phyloP scores from a whole-genome alignment of 306 rosid species.

The Carpinus fangiana region DNA sequence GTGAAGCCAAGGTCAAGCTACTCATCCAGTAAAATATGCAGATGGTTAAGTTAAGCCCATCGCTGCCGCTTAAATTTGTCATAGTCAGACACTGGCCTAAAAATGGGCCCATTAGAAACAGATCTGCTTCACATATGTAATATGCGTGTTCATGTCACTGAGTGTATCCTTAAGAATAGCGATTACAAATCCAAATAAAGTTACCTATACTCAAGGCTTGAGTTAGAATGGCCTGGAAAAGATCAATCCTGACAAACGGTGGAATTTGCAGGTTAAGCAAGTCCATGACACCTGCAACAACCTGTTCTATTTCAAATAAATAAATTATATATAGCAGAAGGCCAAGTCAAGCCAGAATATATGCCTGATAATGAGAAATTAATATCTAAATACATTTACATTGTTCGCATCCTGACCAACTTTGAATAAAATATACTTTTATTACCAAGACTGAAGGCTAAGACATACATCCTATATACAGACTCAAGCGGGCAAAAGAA shows the following conservation, averaged over 20 bases:
- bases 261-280: slow-evolving; percentile 74
- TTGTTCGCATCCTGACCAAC: not conserved
- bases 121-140: not conserved
- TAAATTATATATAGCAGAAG: slow-evolving; percentile 16
- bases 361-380: slow-evolving; percentile 11
- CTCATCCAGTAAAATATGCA: slow-evolving; percentile 1
- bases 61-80: slow-evolving; percentile 16
- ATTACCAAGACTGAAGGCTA: not conserved
- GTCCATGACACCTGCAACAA: slow-evolving; percentile 81
- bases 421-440: slow-evolving; percentile 3
- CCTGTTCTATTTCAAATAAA: slow-evolving; percentile 55
- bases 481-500: not conserved
- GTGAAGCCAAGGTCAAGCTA: not conserved
- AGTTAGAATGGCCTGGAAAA: slow-evolving; percentile 74
- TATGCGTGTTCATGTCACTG: not conserved
- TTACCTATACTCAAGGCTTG: slow-evolving; percentile 84
- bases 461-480: not conserved
- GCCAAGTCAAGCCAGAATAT: slow-evolving; percentile 21
- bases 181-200: slow-evolving; percentile 27
- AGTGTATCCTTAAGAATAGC: not conserved
- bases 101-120: not conserved
- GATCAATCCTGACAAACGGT: slow-evolving; percentile 89
- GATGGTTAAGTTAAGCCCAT: not conserved
- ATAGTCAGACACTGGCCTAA: slow-evolving; percentile 6
- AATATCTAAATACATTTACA: slow-evolving; percentile 11